Evolutionary conservation across 2,329 filamentous ascomycete species (phyloP).

Genomic region (Elsinoe ampelina): DNA sequence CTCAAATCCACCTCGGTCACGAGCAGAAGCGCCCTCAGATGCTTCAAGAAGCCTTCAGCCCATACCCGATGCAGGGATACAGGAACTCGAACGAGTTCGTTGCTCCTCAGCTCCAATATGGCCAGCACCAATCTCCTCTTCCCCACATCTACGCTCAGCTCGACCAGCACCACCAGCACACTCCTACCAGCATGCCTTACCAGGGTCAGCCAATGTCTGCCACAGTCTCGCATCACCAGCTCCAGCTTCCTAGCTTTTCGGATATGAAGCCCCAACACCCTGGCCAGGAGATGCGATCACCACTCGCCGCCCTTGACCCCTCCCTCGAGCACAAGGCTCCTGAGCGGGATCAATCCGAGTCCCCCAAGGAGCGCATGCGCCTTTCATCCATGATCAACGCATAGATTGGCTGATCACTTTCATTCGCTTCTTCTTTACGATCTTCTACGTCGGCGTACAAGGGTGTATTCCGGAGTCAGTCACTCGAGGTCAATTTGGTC

Average conservation of each 20-base stretch:
- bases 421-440: constrained; percentile 12
- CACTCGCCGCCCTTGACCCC: not conserved
- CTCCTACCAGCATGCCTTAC: constrained; percentile 13
- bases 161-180: constrained; percentile 21
- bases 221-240: constrained; percentile 10
- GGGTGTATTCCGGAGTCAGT: not conserved
- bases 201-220: constrained; percentile 16
- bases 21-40: constrained; percentile 24
- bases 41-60: constrained; percentile 29
- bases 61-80: constrained; percentile 20
- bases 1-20: constrained; percentile 23
- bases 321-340: constrained; percentile 13
- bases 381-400: constrained; percentile 28
- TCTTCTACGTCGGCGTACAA: not conserved
- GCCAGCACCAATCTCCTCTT: constrained; percentile 16
- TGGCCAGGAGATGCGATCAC: not conserved
- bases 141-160: constrained; percentile 20
- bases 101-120: constrained; percentile 17
- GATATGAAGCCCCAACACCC: constrained; percentile 1
- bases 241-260: constrained; percentile 24
- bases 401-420: constrained; percentile 4
- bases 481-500: not conserved
- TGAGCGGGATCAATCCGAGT: constrained; percentile 22
- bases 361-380: constrained; percentile 32
- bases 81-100: constrained; percentile 14